These are phyloP conservation scores for Dictyophora rubrovolvata DNA, from an alignment of 768 basidiomycete genomes.

Conservation along the genomic window DNA sequence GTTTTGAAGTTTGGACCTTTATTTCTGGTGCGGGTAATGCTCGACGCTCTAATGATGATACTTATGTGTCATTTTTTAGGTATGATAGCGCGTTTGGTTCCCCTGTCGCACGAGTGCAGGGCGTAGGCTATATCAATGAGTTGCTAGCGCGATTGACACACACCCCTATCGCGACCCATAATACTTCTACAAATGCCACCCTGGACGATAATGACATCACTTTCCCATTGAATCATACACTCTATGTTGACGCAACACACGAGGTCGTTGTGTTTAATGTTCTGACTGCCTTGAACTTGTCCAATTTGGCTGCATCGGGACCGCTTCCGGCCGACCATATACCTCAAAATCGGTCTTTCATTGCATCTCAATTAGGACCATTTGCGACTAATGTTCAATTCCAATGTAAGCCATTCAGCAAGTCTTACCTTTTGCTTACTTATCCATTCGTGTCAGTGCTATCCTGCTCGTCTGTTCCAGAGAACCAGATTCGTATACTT, in stretches of 20 bases:
- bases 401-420: conserved; percentile 47
- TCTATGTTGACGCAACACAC: conserved; percentile 29
- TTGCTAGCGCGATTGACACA: conserved; percentile 74
- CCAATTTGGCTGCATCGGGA: conserved; percentile 22
- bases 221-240: conserved; percentile 10
- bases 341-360: conserved; percentile 16
- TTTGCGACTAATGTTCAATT: conserved; percentile 45
- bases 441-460: conserved; percentile 16
- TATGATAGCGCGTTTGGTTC: conserved; percentile 76
- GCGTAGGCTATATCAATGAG: conserved; percentile 76
- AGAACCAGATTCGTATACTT: conserved; percentile 19
- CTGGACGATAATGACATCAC: conserved; percentile 50
- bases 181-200: conserved; percentile 79
- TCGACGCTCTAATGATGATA: background rate
- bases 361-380: conserved; percentile 24
- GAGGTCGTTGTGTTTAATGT: conserved; percentile 29
- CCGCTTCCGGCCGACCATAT: conserved; percentile 21
- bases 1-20: conserved; percentile 44
- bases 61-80: conserved; percentile 16
- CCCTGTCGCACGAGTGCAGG: conserved; percentile 65
- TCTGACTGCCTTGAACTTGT: conserved; percentile 30
- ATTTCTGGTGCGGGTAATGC: conserved; percentile 39
- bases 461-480: conserved; percentile 21
- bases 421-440: background rate
- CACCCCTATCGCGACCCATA: conserved; percentile 56